Base-by-base conservation (phyloP, 106 monocot genomes). In the Iris macrosiphon region DNA sequence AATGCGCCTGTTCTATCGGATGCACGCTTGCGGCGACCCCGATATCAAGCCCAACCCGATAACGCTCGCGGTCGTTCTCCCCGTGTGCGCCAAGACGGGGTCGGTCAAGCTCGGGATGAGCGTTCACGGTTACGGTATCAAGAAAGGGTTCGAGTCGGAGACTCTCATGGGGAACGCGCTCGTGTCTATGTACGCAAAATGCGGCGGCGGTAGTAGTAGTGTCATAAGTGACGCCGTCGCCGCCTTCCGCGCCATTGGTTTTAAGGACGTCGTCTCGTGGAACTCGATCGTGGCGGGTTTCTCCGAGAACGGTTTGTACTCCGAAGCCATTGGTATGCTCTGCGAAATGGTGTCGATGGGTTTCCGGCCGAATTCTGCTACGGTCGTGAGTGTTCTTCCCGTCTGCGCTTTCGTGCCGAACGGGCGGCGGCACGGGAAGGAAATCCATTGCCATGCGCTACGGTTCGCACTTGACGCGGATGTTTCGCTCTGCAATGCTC, bases 211-310 rank as follows among this genome's bases (percentile, higher is more conserved):
- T n/a, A n/a, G n/a, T n/a, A n/a, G n/a, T n/a, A 35, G 25, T 37
- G 52, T 57, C 2, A 29, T 57, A 13, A 22, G 40, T 55, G 80
- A 77, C 61, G 77, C 84, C 1, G 18, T n/a, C 7, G 25, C 1
- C 15, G 23, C 46, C 13, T 90, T 90, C 57, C 14, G 27, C 17
- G 24, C 40, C 35, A 81, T 85, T 27, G 33, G 15, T 18, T 41
- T 22, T 21, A 90, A 81, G 63, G 84, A 84, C 52, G 75, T 72
- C 13, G 40, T 90, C 20, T 75, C 90, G 16, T 84, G 80, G 84
- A 90, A 90, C 62, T 77, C 90, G 4, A 53, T 90, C 53, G 81
- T 90, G 16, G 45, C 84, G 2, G 90, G 90, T 2, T 75, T 29
- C 25, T 59, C 66, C 23, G 80, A 78, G 28, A 65, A 62, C 35